A percentile compares a stretch with the other conserved stretches of the same genome.
Evolutionary conservation across 805 yeast species (phyloP).

Genomic region (Cyberlindnera sargentensis): DNA sequence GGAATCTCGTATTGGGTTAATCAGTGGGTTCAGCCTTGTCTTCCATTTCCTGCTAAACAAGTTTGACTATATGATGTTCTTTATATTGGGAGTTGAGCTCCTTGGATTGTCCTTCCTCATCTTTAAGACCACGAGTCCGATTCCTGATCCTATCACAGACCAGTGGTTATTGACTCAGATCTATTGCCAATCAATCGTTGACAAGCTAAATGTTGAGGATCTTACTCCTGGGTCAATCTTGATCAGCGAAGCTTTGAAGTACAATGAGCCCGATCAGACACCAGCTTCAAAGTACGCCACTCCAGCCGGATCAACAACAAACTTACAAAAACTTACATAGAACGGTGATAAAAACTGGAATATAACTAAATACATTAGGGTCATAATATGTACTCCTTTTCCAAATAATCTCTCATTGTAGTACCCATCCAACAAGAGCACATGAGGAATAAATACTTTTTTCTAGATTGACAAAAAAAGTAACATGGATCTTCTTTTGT

Average conservation of each 20-base stretch:
- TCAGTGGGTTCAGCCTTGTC: conserved; percentile 13
- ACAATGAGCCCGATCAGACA: neutral
- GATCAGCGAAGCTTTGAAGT: neutral
- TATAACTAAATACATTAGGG: conserved; percentile 4
- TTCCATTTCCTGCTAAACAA: conserved; percentile 3
- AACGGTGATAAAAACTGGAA: neutral
- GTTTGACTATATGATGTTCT: conserved; percentile 8
- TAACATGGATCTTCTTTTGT: too few relatives aligned
- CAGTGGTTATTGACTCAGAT: conserved; percentile 14
- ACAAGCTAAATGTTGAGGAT: conserved; percentile 1
- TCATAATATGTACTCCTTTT: conserved; percentile 2
- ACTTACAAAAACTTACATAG: neutral
- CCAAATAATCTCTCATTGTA: neutral
- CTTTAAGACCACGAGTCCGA: conserved; percentile 10
- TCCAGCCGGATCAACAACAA: neutral
- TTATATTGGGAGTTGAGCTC: conserved; percentile 12
- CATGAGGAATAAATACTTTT: neutral
- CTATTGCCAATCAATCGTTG: conserved; percentile 7
- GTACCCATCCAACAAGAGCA: neutral
- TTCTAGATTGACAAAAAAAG: neutral
- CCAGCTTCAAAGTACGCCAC: conserved; percentile 4
- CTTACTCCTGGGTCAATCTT: neutral
- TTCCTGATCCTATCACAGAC: conserved; percentile 14
- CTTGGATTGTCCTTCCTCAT: conserved; percentile 12
- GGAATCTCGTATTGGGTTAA: conserved; percentile 15